Conservation (phyloP, 306 rosid species). For the Ziziphus jujuba region DNA sequence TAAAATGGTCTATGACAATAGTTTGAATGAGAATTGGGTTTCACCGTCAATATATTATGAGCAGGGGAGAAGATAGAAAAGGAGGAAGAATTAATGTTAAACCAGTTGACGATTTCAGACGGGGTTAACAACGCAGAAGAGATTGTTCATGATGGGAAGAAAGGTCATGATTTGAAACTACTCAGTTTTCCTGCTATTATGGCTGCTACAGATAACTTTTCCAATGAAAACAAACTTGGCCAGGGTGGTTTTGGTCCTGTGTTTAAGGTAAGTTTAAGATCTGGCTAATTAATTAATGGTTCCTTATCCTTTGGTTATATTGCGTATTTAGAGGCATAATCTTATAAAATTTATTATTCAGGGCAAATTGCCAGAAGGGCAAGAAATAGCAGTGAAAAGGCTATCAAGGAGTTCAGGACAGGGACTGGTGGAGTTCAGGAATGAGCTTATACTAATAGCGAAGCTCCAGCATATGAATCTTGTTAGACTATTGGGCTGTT, state of each 20-base stretch:
- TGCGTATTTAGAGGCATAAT: neutral
- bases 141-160: conserved; percentile 2
- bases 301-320: neutral
- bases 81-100: neutral
- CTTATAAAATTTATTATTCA: neutral
- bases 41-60: neutral
- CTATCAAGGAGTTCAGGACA: conserved; percentile 24
- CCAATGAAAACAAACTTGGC: conserved; percentile 2
- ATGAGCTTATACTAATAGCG: conserved; percentile 20
- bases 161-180: neutral
- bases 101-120: neutral
- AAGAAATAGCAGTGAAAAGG: conserved; percentile 19
- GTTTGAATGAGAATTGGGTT: neutral
- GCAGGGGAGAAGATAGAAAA: neutral
- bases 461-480: conserved; percentile 23
- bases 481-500: conserved; percentile 20
- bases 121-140: neutral
- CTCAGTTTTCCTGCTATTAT: conserved; percentile 4
- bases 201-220: conserved; percentile 12
- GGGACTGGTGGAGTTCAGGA: conserved; percentile 22
- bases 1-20: neutral
- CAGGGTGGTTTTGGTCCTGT: conserved; percentile 19
- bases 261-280: neutral
- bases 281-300: neutral
- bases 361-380: conserved; percentile 18